Conservation (phyloP, 2,329 filamentous ascomycete species). For the Claviceps capensis region DNA sequence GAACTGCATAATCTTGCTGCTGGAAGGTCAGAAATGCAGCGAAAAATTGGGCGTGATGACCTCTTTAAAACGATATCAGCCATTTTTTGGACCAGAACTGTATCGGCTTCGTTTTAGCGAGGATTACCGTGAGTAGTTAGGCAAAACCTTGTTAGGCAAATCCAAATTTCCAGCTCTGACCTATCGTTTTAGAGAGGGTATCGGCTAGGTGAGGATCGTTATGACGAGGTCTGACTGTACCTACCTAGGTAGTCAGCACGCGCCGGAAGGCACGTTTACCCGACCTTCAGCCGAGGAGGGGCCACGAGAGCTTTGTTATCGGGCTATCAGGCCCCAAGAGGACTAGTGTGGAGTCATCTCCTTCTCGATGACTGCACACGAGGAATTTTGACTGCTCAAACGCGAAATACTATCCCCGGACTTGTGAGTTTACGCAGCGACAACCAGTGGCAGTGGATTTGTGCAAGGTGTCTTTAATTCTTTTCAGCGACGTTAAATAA, state of each 20-base stretch:
- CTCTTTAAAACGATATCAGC: no score
- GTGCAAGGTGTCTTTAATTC: neutral
- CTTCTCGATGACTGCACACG: slow-evolving; percentile 23
- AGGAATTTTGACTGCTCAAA: slow-evolving; percentile 27
- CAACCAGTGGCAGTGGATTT: neutral
- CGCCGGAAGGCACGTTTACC: slow-evolving; percentile 3
- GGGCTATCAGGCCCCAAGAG: slow-evolving; percentile 20
- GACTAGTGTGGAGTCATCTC: slow-evolving; percentile 27
- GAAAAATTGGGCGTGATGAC: no score
- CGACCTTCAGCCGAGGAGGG: slow-evolving; percentile 21
- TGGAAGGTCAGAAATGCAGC: no score
- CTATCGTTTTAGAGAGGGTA: no score
- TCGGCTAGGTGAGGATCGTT: no score
- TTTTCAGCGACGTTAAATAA: neutral
- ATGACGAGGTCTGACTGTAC: no score
- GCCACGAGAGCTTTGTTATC: slow-evolving; percentile 22
- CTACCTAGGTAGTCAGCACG: neutral
- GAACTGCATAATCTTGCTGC: no score
- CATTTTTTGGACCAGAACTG: no score
- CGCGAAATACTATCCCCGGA: slow-evolving; percentile 17
- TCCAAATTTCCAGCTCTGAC: no score
- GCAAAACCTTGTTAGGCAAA: no score
- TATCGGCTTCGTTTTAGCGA: no score
- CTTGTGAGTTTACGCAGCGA: slow-evolving; percentile 6
- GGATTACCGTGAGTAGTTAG: no score